Evolutionary conservation across 164 flowering plant genomes (phyloP), one percentile per base, ranked within the genome.

Genomic region (Annona squamosa): DNA sequence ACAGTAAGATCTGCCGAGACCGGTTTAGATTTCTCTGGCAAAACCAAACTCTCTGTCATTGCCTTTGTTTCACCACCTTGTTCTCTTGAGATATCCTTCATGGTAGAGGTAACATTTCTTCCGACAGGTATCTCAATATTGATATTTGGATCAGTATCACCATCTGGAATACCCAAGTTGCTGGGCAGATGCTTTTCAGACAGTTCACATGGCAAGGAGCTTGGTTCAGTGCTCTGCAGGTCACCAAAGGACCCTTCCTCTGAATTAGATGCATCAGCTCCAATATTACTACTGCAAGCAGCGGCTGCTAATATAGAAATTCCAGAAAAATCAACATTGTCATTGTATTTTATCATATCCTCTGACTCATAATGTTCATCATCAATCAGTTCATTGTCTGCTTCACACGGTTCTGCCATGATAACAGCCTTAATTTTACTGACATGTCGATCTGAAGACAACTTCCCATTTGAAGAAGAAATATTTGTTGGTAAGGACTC

Each of bases 271-370:
- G 42, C 46, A 68, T 72, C 77, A 75, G 78, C 75, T 73, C 68
- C 79, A 57, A 83, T 69, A 73, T 76, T 77, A 68, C 78, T 74
- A 79, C 52, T 79, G 79, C 92, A 87, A 70, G 94, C 97, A 74
- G 81, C 90, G 68, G 85, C 84, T 9, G 92, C 97, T 72, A 91
- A 84, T 59, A 89, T 87, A 62, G 84, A 84, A 81, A 87, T 90
- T 41, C 89, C 94, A 37, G 91, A 88, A 71, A 90, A 87, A 73
- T 88, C 91, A 5, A 79, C 86, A 70, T 69, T 46, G 18, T 69
- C 65, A 67, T 48, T 80, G 64, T 44, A 67, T 67, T 62, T 79
- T 68, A 26, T 72, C 7, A 48, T 43, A 37, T 48, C 79, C 44
- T 67, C 70, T 37, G 69, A 63, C 26, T 37, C 52, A 48, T 46